Evolutionary conservation across 176 grass and related monocot genomes (phyloP).

Genomic region (Paspalum vaginatum): DNA sequence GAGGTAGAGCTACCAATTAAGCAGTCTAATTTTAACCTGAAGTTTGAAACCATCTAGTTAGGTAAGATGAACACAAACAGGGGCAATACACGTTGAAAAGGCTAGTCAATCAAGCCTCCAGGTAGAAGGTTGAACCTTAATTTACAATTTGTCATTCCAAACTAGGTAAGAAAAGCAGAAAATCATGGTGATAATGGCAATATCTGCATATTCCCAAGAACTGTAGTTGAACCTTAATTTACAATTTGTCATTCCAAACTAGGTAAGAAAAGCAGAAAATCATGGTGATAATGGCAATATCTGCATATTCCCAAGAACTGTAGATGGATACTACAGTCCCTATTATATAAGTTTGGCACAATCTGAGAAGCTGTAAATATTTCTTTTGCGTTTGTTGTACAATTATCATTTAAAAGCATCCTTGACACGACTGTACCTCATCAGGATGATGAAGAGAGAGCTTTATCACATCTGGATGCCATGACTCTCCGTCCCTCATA

Average conservation of each 20-base stretch:
- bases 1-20: too few relatives aligned
- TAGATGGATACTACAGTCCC: not conserved
- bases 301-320: not conserved
- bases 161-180: constrained; percentile 9
- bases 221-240: constrained; percentile 6
- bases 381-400: not conserved
- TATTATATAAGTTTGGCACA: constrained; percentile 9
- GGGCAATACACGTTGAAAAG: not conserved
- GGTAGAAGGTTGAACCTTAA: not conserved
- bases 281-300: not conserved
- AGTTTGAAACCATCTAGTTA: not conserved
- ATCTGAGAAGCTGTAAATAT: not conserved
- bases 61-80: not conserved
- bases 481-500: constrained; percentile 66
- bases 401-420: constrained; percentile 27
- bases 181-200: not conserved
- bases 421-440: constrained; percentile 56
- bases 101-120: not conserved
- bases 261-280: constrained; percentile 3
- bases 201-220: not conserved
- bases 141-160: not conserved
- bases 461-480: constrained; percentile 95
- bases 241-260: not conserved
- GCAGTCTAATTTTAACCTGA: not conserved
- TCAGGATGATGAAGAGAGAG: constrained; percentile 88